Evolutionary conservation across 305 asterid genomes (phyloP), one percentile per base, ranked within the genome.

Genomic region (Plantago coronopus): DNA sequence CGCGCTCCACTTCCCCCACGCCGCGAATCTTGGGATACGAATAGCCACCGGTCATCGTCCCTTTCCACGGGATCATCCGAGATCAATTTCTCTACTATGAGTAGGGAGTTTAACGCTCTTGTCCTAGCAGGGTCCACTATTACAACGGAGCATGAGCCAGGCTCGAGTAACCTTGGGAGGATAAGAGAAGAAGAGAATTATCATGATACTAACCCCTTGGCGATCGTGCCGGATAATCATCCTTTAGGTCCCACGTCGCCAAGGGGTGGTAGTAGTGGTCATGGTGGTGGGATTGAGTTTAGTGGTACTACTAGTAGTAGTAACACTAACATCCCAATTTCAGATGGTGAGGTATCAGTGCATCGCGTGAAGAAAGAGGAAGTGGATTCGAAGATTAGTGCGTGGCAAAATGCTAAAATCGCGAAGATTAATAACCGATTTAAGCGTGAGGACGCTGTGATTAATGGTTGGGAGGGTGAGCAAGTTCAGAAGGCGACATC

Each of bases 321-420:
- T 6, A 51, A 22, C 57, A 4, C 22, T 6, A 51, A 22, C 57
- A 4, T 50, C 17, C 37, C 40, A 15, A 22, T 51, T n/a, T 0
- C 40, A 7, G 8, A 34, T 34, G 68, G 72, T 0, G 82, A 76
- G 34, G 59, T 79, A 40, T 69, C 88, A 17, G 74, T 89, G 46
- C 85, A 77, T 29, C 67, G 80, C 2, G 97, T 87, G 77, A 93
- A 85, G 86, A 89, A 76, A 48, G 99, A 85, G 74, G 99, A 93
- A 74, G 91, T 83, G 55, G 89, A 83, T 1, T 19, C 96, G 50
- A 93, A 87, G 94, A 87, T 93, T 6, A 61, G 14, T 29, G 99
- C 99, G 19, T 93, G 99, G 99, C 85, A 89, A 31, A 83, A 83
- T 46, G 97, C 96, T 3, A 87, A 93, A 60, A 67, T 87, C 21